Evolutionary conservation across 2,329 filamentous ascomycete species (phyloP).

Genomic region (Incumbomyces lentus): DNA sequence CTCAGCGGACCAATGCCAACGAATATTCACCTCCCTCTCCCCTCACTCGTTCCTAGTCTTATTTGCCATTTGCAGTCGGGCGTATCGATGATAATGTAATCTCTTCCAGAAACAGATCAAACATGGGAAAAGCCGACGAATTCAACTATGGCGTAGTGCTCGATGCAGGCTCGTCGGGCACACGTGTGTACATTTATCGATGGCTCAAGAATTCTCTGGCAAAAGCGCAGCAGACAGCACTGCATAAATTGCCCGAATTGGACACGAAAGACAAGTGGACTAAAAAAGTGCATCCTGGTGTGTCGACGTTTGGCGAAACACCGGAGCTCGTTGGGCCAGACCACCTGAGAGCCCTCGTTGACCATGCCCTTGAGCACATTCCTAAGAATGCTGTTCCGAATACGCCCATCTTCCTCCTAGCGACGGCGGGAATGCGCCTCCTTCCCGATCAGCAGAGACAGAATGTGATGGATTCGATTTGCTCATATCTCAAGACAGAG

Average conservation of each 20-base stretch:
- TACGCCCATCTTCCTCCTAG: slow-evolving; percentile 89
- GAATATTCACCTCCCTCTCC: too few relatives aligned
- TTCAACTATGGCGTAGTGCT: slow-evolving; percentile 82
- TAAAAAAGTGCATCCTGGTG: slow-evolving; percentile 86
- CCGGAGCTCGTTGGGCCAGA: slow-evolving; percentile 68
- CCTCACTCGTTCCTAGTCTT: too few relatives aligned
- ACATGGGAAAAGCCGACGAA: slow-evolving; percentile 17
- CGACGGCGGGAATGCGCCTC: slow-evolving; percentile 88
- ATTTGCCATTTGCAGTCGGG: too few relatives aligned
- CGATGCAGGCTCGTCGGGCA: slow-evolving; percentile 93
- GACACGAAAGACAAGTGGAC: slow-evolving; percentile 79
- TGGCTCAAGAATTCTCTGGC: slow-evolving; percentile 73
- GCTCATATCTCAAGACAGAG: slow-evolving; percentile 65
- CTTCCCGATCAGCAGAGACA: slow-evolving; percentile 63
- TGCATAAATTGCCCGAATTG: slow-evolving; percentile 65
- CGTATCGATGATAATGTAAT: neutral
- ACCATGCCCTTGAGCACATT: slow-evolving; percentile 70
- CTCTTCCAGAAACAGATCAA: neutral
- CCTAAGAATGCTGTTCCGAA: slow-evolving; percentile 65
- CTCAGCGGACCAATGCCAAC: too few relatives aligned
- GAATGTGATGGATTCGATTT: slow-evolving; percentile 65
- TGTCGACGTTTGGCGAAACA: slow-evolving; percentile 77
- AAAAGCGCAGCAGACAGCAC: slow-evolving; percentile 46
- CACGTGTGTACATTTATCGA: slow-evolving; percentile 84
- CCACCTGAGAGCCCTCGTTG: slow-evolving; percentile 67